Evolutionary conservation across 2,329 filamentous ascomycete species (phyloP), one percentile per base, ranked within the genome.

Genomic region (Hymenoscyphus infarciens): DNA sequence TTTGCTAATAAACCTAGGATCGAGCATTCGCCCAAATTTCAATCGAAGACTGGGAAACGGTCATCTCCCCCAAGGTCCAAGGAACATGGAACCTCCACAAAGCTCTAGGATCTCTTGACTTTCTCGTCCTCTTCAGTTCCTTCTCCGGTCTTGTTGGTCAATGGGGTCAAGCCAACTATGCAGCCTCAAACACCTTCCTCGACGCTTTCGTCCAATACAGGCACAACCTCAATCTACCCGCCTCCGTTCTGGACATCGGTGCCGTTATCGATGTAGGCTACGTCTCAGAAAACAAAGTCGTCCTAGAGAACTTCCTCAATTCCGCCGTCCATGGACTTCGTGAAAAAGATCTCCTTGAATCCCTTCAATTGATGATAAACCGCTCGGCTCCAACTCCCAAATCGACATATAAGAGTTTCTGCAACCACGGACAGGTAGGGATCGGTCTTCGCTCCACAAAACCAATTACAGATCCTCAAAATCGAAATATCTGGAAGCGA

Each of bases 11-110:
- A 11, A 3, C 7, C 52, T n/a, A 33, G 25, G 52, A 55, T 19
- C 19, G 29, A 31, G 35, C 74, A 11, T 76, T 76, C 53, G 67
- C 73, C 5, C 73, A 76, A 4, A 76, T 80, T 73, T 68, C 69
- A 0, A 73, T 74, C 31, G 66, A 71, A 1, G 69, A 77, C 39
- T 81, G 73, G 71, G 65, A 69, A 11, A 64, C 61, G 2, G 73
- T 73, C 0, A 64, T 75, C 3, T 60, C 58, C 0, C 74, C 78
- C 1, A 80, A 81, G 56, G 62, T 67, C 4, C 27, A 59, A 16
- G 65, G 63, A 11, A 59, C 67, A 13, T 66, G 65, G 65, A 67
- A 67, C 15, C 27, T 68, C 5, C 67, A 68, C 38, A 29, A 66
- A 11, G 38, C 61, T 4, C 57, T 65, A 1, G 25, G 59, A 1